phyloP scores from a whole-genome alignment of 352 stramenopile species.

The Blastocystis sp. region DNA sequence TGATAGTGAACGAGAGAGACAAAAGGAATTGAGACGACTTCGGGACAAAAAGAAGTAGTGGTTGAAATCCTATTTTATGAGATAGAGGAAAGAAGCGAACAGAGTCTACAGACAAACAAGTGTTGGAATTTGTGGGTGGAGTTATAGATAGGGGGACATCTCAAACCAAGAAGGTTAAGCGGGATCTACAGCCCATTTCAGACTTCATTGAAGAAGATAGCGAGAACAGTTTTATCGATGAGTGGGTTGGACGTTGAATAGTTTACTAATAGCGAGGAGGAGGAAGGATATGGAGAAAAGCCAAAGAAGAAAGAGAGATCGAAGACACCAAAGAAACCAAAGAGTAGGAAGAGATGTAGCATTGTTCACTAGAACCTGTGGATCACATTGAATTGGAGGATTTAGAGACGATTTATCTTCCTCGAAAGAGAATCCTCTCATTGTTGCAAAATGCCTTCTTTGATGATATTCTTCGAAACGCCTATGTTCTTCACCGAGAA shows the following conservation, averaged over 20 bases:
- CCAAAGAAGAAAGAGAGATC: not conserved
- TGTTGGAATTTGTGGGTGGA: not conserved
- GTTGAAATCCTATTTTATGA: not conserved
- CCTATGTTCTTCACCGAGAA: constrained; percentile 36
- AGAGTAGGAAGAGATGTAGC: not conserved
- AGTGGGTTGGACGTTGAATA: not conserved
- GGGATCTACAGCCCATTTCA: not conserved
- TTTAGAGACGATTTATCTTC: constrained; percentile 15
- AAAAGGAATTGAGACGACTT: constrained; percentile 51
- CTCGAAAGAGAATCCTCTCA: constrained; percentile 17
- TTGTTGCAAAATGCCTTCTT: constrained; percentile 37
- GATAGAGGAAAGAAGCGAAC: not conserved
- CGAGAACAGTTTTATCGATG: constrained; percentile 49
- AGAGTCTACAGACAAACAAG: not conserved
- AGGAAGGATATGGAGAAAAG: constrained; percentile 1
- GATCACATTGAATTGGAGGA: constrained; percentile 45
- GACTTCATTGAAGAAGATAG: not conserved
- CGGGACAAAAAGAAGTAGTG: not conserved
- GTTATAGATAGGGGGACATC: not conserved
- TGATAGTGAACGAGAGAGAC: constrained; percentile 16
- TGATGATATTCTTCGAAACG: constrained; percentile 47
- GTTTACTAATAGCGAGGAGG: not conserved
- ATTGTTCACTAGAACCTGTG: not conserved
- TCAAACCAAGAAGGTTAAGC: not conserved
- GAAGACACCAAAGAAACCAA: constrained; percentile 30